Percentiles rank a stretch among this genome's conserved stretches.
Conservation (phyloP, 768 basidiomycete species). For the Albatrellus ellisii region DNA sequence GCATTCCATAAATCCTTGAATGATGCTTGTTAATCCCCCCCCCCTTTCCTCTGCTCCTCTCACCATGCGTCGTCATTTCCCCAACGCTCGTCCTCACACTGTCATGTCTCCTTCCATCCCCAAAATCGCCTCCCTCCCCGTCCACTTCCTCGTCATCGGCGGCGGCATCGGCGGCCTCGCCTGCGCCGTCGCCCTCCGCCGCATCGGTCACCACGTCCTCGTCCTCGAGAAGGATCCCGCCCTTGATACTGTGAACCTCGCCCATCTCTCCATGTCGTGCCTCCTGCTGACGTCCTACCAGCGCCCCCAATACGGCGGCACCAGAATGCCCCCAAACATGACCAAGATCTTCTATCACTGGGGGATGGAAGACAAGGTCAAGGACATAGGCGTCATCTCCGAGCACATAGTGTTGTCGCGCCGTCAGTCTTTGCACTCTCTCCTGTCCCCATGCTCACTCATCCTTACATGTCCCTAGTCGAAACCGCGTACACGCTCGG, state of each 20-base stretch:
- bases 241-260: constrained; percentile 18
- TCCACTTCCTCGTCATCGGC: constrained; percentile 23
- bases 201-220: constrained; percentile 24
- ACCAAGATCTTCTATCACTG: constrained; percentile 24
- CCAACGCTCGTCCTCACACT: background rate
- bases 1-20: too few relatives aligned
- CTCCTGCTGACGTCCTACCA: background rate
- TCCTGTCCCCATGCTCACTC: background rate
- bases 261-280: background rate
- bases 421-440: constrained; percentile 12
- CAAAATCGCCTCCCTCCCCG: constrained; percentile 12
- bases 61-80: too few relatives aligned
- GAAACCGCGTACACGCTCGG: constrained; percentile 17
- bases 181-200: constrained; percentile 21
- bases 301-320: constrained; percentile 13
- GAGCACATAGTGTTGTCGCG: constrained; percentile 15
- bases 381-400: constrained; percentile 13
- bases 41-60: too few relatives aligned
- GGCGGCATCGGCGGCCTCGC: constrained; percentile 24
- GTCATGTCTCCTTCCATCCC: constrained; percentile 2
- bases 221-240: constrained; percentile 20
- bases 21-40: too few relatives aligned
- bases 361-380: constrained; percentile 20
- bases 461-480: constrained; percentile 2
- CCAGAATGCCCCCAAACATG: constrained; percentile 25